Percentiles rank a stretch among this genome's conserved stretches.
These are phyloP conservation scores for Nissolia schottii DNA, from an alignment of 306 rosid species.

Conservation along the genomic window DNA sequence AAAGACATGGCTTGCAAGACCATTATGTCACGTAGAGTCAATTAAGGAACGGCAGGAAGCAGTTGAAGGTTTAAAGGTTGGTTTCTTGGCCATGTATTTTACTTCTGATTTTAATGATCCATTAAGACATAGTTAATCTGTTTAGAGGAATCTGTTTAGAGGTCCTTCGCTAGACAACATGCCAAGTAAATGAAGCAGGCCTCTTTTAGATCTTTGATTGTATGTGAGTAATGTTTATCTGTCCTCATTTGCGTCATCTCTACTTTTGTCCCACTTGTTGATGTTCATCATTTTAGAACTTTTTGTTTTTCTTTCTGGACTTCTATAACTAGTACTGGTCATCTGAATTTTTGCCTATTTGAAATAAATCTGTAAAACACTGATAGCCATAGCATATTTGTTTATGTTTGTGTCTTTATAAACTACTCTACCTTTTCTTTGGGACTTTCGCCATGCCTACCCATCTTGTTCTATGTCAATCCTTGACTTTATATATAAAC, in stretches of 20 bases:
- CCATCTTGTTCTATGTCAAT: conserved; percentile 5
- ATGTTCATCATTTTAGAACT: not conserved
- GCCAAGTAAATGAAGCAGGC: conserved; percentile 2
- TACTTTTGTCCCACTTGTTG: not conserved
- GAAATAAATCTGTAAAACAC: not conserved
- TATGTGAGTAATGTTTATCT: not conserved
- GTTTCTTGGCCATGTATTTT: conserved; percentile 20
- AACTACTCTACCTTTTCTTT: not conserved
- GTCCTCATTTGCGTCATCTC: not conserved
- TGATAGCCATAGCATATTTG: not conserved
- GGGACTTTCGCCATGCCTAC: not conserved
- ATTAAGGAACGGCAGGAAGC: conserved; percentile 85
- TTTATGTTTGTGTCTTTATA: not conserved
- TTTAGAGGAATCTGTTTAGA: not conserved
- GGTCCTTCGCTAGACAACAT: not conserved
- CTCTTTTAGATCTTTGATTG: not conserved
- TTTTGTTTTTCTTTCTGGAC: not conserved
- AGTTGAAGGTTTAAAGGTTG: conserved; percentile 69
- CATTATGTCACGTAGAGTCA: conserved; percentile 62
- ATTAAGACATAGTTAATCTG: not conserved
- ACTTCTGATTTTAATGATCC: conserved; percentile 17
- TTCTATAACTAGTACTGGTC: not conserved
- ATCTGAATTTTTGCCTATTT: not conserved
- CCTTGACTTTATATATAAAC: not conserved
- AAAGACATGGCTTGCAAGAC: conserved; percentile 93